A percentile compares a stretch with the other conserved stretches of the same genome.
phyloP scores from a whole-genome alignment of 148 eudicot species.

The Nepenthes gracilis region DNA sequence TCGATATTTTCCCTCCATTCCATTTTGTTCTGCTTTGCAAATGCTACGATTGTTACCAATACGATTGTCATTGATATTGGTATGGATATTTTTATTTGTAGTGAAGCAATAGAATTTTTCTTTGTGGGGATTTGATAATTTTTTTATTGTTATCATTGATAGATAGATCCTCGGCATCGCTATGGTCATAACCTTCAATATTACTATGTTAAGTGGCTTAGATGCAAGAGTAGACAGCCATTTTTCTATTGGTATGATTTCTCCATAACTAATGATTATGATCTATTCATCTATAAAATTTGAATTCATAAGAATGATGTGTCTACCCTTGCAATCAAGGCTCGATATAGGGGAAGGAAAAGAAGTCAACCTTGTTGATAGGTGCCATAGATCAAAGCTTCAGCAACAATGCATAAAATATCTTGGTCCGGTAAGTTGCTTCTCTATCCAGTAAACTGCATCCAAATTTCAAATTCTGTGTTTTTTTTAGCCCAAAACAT shows the following conservation, averaged over 20 bases:
- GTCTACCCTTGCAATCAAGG: constrained; percentile 18
- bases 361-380: constrained; percentile 48
- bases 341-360: constrained; percentile 69
- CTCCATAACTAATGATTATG: neutral
- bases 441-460: neutral
- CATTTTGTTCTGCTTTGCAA: too few relatives aligned
- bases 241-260: constrained; percentile 62
- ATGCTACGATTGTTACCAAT: too few relatives aligned
- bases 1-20: too few relatives aligned
- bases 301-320: neutral
- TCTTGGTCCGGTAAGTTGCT: constrained; percentile 48
- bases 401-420: constrained; percentile 67
- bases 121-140: neutral
- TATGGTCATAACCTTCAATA: constrained; percentile 88
- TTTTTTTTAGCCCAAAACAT: too few relatives aligned
- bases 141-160: constrained; percentile 7
- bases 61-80: too few relatives aligned
- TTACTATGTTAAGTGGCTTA: constrained; percentile 73
- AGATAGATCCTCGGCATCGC: constrained; percentile 94
- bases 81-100: too few relatives aligned
- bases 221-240: constrained; percentile 66
- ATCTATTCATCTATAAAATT: neutral
- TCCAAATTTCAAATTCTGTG: neutral
- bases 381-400: constrained; percentile 38
- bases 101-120: neutral